Evolutionary conservation across 2,329 filamentous ascomycete genomes (phyloP), one percentile per base, ranked within the genome.

Genomic region (Botrytis cinerea): DNA sequence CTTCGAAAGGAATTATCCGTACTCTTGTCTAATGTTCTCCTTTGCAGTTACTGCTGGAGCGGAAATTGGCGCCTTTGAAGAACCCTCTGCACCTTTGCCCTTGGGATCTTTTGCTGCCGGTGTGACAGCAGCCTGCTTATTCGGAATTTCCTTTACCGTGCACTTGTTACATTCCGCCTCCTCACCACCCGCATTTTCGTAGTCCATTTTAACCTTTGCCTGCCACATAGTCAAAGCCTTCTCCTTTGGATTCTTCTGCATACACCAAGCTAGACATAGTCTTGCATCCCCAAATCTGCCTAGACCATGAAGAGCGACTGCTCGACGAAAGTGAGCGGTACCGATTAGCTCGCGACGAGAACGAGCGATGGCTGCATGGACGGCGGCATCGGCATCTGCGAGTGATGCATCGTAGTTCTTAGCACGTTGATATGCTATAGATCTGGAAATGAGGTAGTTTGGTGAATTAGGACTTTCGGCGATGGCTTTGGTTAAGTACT

Each of bases 311-410:
- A 95, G 86, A 18, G 92, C 88, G 20, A 97, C 89, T 8, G 89
- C 92, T 54, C 95, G 89, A 77, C 95, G 90, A 79, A 96, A 89
- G 79, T 98, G 93, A 2, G 93, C 91, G n/a, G 93, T 89, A 63
- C 90, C 86, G 81, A 98, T 93, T 45, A 92, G 87, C 76, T 93
- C 89, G 69, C 92, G 89, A 78, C 91, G 92, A 46, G 88, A 92
- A 59, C 95, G 91, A 75, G 91, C 86, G 40, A 84, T 84, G 4
- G 91, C 91, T 6, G 87, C 83, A 54, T 87, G 83, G 71, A 92
- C 87, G 4, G 90, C 92, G 66, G 86, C 85, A 75, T 94, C 89
- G 54, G 91, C 90, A 82, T 95, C 92, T 57, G 84, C 85, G 62
- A 96, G 87, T 1, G 94, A 92, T 35, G 88, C 86, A 3, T 89